phyloP scores from a whole-genome alignment of 225 moss, liverwort and hornwort species.

The Pseudisothecium myosuroides region DNA sequence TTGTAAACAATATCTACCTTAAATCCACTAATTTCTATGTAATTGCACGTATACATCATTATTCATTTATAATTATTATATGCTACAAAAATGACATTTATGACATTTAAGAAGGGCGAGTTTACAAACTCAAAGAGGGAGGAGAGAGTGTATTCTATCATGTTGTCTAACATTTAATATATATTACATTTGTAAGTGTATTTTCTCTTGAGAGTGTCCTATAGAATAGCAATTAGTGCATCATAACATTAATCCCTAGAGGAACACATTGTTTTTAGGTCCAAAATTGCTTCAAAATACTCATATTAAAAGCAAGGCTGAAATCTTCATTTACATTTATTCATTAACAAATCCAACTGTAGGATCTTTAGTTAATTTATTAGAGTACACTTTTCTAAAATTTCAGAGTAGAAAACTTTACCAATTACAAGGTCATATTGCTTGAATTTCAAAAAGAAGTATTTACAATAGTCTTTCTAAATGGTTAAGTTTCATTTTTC shows the following conservation, averaged over 20 bases:
- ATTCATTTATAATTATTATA: neutral
- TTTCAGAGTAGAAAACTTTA: neutral
- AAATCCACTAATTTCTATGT: neutral
- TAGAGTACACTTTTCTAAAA: neutral
- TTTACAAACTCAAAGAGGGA: too few species aligned
- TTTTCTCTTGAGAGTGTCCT: neutral
- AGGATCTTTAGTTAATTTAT: neutral
- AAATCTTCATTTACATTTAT: neutral
- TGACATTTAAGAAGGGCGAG: neutral
- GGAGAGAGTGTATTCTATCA: neutral
- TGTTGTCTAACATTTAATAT: neutral
- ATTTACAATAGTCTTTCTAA: neutral
- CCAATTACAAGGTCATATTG: neutral
- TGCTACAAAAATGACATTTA: neutral
- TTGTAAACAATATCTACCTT: too few species aligned
- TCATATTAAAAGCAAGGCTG: neutral
- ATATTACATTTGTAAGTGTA: neutral
- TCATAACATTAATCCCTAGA: neutral
- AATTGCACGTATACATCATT: neutral
- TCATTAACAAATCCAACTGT: neutral
- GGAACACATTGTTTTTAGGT: accelerated
- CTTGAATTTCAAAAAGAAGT: neutral
- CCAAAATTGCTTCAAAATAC: neutral
- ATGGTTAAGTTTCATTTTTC: neutral
- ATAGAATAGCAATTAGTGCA: too few species aligned